Evolutionary conservation across 192 early-diverging fungal species (phyloP).

Genomic region (Coemansia sp.): DNA sequence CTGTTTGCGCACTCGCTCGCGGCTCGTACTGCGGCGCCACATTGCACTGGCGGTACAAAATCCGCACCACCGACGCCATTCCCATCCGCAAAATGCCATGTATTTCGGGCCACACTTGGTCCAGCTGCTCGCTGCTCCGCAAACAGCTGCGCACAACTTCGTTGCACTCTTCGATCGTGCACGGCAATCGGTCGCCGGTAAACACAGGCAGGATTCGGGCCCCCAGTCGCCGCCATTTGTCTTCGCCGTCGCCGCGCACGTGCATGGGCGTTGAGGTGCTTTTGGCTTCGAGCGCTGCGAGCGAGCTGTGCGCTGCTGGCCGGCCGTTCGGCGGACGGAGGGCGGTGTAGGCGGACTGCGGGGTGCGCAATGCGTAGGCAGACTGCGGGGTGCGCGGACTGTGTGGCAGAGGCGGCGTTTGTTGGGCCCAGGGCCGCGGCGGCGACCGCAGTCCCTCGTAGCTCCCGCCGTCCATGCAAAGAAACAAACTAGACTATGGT

Average conservation of each 20-base stretch:
- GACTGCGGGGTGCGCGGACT: conserved; percentile 12
- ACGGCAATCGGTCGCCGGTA: conserved; percentile 78
- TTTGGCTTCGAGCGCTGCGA: conserved; percentile 55
- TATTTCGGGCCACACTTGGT: conserved; percentile 36
- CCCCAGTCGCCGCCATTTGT: conserved; percentile 72
- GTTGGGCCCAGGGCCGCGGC: conserved; percentile 2
- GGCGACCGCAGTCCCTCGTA: conserved; percentile 3
- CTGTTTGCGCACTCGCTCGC: neutral
- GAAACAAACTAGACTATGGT: neutral
- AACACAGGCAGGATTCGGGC: conserved; percentile 79
- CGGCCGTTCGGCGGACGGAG: conserved; percentile 4
- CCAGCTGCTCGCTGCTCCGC: conserved; percentile 16
- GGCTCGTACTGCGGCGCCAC: conserved; percentile 37
- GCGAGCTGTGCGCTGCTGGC: conserved; percentile 30
- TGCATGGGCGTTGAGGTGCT: conserved; percentile 9
- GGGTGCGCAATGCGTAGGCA: neutral
- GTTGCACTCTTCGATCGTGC: conserved; percentile 80
- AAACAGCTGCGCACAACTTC: conserved; percentile 60
- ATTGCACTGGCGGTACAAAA: conserved; percentile 18
- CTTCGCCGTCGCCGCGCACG: conserved; percentile 37
- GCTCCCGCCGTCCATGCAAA: neutral
- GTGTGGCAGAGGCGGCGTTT: neutral
- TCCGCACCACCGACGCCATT: conserved; percentile 41
- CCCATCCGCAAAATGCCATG: conserved; percentile 34
- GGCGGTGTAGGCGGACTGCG: neutral